Percentiles rank a stretch among this genome's conserved stretches.
Conservation (phyloP, 345 rosid species). For the Syzygium aqueum region DNA sequence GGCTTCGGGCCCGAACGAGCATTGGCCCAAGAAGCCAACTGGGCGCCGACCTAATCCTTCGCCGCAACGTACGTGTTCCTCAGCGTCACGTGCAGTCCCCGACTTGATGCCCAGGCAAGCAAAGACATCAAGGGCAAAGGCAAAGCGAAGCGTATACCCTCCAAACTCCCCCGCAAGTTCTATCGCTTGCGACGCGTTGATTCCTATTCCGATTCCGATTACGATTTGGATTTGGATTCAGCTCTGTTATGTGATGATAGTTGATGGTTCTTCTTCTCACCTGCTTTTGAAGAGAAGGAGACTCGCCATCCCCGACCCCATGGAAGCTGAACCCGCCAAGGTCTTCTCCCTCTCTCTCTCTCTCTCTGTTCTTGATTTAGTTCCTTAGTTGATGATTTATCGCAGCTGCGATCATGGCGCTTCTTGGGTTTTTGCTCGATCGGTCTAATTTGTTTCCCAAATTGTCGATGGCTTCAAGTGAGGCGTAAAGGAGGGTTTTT, state of each 20-base stretch:
- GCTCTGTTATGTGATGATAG: constrained; percentile 28
- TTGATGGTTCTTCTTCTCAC: constrained; percentile 34
- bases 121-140: neutral
- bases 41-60: neutral
- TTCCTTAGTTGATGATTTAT: neutral
- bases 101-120: neutral
- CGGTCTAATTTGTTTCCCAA: neutral
- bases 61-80: neutral
- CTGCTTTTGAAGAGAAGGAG: constrained; percentile 64
- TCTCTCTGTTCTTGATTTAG: neutral
- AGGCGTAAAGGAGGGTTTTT: neutral
- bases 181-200: neutral
- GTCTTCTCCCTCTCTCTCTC: constrained; percentile 13
- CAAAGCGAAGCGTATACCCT: neutral
- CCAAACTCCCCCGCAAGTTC: neutral
- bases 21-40: neutral
- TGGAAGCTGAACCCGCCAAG: constrained; percentile 75
- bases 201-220: neutral
- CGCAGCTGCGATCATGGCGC: neutral
- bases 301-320: constrained; percentile 34
- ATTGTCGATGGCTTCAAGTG: neutral
- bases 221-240: neutral
- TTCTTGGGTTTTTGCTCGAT: neutral
- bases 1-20: neutral
- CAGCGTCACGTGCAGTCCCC: neutral